A percentile compares a stretch with the other conserved stretches of the same genome.
These are phyloP conservation scores for Sparassis latifolia DNA, from an alignment of 1,284 basidiomycete species.

Conservation along the genomic window DNA sequence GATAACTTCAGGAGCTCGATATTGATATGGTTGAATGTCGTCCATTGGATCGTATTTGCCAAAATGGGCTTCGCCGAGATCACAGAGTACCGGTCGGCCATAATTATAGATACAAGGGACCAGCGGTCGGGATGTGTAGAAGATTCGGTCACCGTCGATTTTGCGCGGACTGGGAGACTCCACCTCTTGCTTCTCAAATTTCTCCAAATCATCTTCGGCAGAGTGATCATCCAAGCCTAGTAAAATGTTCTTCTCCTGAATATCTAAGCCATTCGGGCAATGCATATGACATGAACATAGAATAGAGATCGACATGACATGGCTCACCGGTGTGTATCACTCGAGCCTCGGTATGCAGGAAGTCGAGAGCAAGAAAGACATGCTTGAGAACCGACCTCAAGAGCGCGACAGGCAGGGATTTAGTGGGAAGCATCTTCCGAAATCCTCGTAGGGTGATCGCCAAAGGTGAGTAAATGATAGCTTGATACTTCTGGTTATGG, in stretches of 20 bases:
- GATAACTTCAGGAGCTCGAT: constrained; percentile 34
- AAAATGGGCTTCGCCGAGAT: constrained; percentile 14
- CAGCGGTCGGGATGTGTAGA: constrained; percentile 7
- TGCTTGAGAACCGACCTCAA: constrained; percentile 5
- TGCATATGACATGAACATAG: background rate
- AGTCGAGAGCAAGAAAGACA: constrained; percentile 15
- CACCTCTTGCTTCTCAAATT: constrained; percentile 10
- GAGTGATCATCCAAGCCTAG: constrained; percentile 6
- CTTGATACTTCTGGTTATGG: constrained; percentile 2
- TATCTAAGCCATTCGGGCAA: constrained; percentile 4
- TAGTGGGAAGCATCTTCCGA: constrained; percentile 2
- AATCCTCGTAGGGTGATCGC: constrained; percentile 10
- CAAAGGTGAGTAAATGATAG: constrained; percentile 12
- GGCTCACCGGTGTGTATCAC: constrained; percentile 17
- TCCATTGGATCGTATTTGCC: constrained; percentile 6
- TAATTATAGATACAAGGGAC: constrained; percentile 4
- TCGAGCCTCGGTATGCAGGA: constrained; percentile 17
- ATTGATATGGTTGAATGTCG: constrained; percentile 25
- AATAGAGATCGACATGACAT: constrained; percentile 1
- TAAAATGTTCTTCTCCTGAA: constrained; percentile 11
- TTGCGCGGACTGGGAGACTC: constrained; percentile 7
- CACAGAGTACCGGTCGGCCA: constrained; percentile 12
- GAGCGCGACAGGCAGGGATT: constrained; percentile 3
- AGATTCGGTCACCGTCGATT: constrained; percentile 8
- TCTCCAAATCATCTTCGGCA: constrained; percentile 8